Evolutionary conservation across 208 protist species (phyloP).

Genomic region (Angomonas ambiguus): DNA sequence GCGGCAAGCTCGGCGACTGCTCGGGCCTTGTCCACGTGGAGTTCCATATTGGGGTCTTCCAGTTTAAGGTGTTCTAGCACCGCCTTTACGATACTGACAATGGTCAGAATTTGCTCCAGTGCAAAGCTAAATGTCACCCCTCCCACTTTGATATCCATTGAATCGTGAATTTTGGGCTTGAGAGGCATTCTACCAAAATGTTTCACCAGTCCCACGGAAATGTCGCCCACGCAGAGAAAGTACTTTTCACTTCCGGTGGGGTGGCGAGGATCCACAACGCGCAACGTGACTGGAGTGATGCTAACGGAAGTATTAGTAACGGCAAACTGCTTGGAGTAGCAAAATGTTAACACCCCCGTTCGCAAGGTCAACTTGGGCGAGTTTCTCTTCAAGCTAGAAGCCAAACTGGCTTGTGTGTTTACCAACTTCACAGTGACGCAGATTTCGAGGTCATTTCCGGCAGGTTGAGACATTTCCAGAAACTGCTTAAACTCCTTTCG

Average conservation of each 20-base stretch:
- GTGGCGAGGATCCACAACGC: slow-evolving; percentile 12
- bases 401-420: slow-evolving; percentile 39
- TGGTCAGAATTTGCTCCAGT: slow-evolving; percentile 46
- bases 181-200: slow-evolving; percentile 79
- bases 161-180: slow-evolving; percentile 62
- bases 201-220: slow-evolving; percentile 42
- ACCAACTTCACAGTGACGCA: slow-evolving; percentile 42
- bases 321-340: slow-evolving; percentile 62
- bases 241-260: not conserved
- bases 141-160: slow-evolving; percentile 46
- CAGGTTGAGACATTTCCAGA: slow-evolving; percentile 50
- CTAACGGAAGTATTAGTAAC: slow-evolving; percentile 51
- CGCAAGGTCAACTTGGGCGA: slow-evolving; percentile 33
- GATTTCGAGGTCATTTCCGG: slow-evolving; percentile 61
- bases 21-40: slow-evolving; percentile 48
- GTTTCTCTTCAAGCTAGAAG: slow-evolving; percentile 17
- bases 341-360: slow-evolving; percentile 51
- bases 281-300: slow-evolving; percentile 48
- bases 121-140: slow-evolving; percentile 51
- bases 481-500: slow-evolving; percentile 73
- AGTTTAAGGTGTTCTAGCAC: slow-evolving; percentile 42
- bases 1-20: slow-evolving; percentile 50
- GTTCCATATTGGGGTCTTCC: slow-evolving; percentile 52
- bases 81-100: slow-evolving; percentile 34
- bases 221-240: slow-evolving; percentile 51